Conservation (phyloP, 2,329 filamentous ascomycete species). For the Neopestalotiopsis sp. region DNA sequence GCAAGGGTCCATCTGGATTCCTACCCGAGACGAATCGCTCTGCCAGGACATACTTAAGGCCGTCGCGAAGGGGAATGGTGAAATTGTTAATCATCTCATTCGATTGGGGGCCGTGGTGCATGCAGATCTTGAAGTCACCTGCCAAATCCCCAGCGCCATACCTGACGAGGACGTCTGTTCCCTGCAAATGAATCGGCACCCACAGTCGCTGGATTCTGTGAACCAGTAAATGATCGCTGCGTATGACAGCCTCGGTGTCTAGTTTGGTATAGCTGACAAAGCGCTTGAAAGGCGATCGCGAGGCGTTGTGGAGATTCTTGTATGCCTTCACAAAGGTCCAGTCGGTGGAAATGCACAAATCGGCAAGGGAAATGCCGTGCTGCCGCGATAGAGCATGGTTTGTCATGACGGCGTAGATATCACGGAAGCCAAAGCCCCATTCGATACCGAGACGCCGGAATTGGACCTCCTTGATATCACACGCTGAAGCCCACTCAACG, state of each 20-base stretch:
- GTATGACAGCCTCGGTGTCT: slow-evolving; percentile 19
- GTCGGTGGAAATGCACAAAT: slow-evolving; percentile 20
- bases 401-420: slow-evolving; percentile 19
- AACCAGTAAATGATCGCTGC: slow-evolving; percentile 6
- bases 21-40: not conserved
- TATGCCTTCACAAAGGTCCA: slow-evolving; percentile 19
- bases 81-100: slow-evolving; percentile 22
- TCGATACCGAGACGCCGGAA: slow-evolving; percentile 18
- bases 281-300: slow-evolving; percentile 17
- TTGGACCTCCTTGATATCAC: slow-evolving; percentile 19
- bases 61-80: slow-evolving; percentile 15
- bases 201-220: slow-evolving; percentile 22
- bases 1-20: not conserved
- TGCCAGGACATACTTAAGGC: slow-evolving; percentile 13
- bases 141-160: slow-evolving; percentile 21
- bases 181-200: slow-evolving; percentile 20
- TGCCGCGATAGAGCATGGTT: not conserved
- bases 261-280: slow-evolving; percentile 22
- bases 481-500: slow-evolving; percentile 3
- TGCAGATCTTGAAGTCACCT: slow-evolving; percentile 22
- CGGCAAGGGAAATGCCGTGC: slow-evolving; percentile 16
- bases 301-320: slow-evolving; percentile 20
- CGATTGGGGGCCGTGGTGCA: slow-evolving; percentile 13
- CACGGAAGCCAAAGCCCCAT: slow-evolving; percentile 22
- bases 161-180: slow-evolving; percentile 21